Evolutionary conservation across 306 rosid genomes (phyloP), one percentile per base, ranked within the genome.

Genomic region (Sicyos edulis): DNA sequence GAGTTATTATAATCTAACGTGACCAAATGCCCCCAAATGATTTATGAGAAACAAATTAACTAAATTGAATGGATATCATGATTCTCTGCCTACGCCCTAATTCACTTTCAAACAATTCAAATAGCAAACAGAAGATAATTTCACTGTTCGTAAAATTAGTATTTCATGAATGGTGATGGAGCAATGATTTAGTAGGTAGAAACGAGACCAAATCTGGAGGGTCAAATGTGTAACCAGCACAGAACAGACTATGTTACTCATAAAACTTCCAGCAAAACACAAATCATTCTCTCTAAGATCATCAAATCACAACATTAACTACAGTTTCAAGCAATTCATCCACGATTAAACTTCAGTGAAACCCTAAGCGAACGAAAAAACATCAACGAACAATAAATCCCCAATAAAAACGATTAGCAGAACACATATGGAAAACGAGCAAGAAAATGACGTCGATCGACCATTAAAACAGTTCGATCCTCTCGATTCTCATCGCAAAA

Each of bases 121-220:
- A 40, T 8, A 42, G 29, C 15, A 63, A 63, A 16, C 15, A 4
- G 42, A 34, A n/a, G 11, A 21, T n/a, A 49, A 21, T 62, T 64
- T 42, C 9, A 44, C 71, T 64, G 71, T 64, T 64, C 71, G 53
- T 64, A 44, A 42, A 42, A 64, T 44, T 42, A n/a, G 70, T 63
- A 40, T 40, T 40, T 63, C 26, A 42, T 34, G 26, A 17, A 37
- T 17, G 29, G 22, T 8, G 53, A 26, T 26, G 29, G 29, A 26
- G 19, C 53, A 44, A 64, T 42, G 53, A 64, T 7, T 44, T 64
- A 53, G 10, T 20, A n/a, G 0, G 53, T 19, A 4, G 10, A n/a
- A 61, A 10, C 10, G 24, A 62, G 69, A 37, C 45, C 17, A 34
- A 61, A 32, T 42, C 52, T 40, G 51, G 70, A 9, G 15, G 29